phyloP scores from a whole-genome alignment of 2,329 filamentous ascomycete genomes.

The Pyrenophora seminiperda region DNA sequence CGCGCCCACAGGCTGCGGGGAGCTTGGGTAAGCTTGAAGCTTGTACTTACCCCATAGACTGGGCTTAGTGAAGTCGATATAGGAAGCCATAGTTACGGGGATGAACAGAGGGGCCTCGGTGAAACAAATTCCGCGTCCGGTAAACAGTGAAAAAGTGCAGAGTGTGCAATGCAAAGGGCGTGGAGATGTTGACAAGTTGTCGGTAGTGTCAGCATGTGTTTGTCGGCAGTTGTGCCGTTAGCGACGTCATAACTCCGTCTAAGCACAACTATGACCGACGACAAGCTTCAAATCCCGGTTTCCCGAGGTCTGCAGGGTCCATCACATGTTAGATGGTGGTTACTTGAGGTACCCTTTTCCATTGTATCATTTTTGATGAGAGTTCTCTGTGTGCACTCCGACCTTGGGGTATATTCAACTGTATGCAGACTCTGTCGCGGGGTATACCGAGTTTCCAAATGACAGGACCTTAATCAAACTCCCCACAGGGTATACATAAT shows the following conservation, averaged over 20 bases:
- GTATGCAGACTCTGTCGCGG: slow-evolving; percentile 1
- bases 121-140: background rate
- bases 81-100: slow-evolving; percentile 27
- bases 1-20: slow-evolving; percentile 5
- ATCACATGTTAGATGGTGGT: background rate
- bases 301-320: background rate
- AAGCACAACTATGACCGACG: background rate
- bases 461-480: background rate
- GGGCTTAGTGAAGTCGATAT: slow-evolving; percentile 54
- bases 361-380: background rate
- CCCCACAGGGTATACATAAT: background rate
- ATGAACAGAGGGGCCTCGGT: too few relatives aligned
- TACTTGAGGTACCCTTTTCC: background rate
- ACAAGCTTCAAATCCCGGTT: background rate
- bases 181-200: slow-evolving; percentile 32
- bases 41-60: slow-evolving; percentile 53
- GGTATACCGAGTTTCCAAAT: slow-evolving; percentile 7
- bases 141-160: background rate
- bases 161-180: slow-evolving; percentile 9
- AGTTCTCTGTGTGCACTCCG: background rate
- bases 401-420: background rate
- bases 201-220: slow-evolving; percentile 29
- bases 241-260: slow-evolving; percentile 38
- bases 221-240: slow-evolving; percentile 24
- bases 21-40: background rate